Percentiles rank a stretch among this genome's conserved stretches.
Conservation (phyloP, 192 early-diverging fungal species). For the Kappamyces sp. region DNA sequence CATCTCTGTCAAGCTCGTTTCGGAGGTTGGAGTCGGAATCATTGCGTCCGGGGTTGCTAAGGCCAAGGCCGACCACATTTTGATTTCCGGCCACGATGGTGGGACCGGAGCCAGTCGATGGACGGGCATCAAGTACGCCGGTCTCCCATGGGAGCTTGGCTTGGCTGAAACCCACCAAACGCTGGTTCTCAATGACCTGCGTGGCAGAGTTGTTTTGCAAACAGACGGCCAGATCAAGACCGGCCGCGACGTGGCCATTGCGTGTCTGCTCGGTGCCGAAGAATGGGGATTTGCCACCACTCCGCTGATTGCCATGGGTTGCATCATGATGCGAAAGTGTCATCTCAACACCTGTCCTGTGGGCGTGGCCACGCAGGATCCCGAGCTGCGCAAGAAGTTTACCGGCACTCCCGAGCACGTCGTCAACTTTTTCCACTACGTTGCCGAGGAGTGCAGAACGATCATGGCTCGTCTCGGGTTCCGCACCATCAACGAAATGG, state of each 20-base stretch:
- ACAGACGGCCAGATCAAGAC: constrained; percentile 99
- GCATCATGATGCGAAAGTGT: constrained; percentile 90
- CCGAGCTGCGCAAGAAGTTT: constrained; percentile 88
- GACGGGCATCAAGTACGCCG: constrained; percentile 98
- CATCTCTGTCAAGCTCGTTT: constrained; percentile 95
- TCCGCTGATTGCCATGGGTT: constrained; percentile 95
- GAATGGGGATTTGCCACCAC: constrained; percentile 99
- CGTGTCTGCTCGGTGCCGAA: constrained; percentile 95
- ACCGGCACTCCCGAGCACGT: constrained; percentile 93
- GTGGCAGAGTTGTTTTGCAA: constrained; percentile 93
- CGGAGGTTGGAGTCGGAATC: constrained; percentile 95
- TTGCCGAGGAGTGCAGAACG: constrained; percentile 86
- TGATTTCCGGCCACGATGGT: constrained; percentile 93
- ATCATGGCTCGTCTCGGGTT: constrained; percentile 95
- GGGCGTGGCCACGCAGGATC: constrained; percentile 96
- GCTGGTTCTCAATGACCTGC: constrained; percentile 90
- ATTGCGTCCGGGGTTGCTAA: constrained; percentile 96
- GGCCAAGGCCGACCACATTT: constrained; percentile 93
- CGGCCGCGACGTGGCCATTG: constrained; percentile 93
- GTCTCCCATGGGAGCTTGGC: constrained; percentile 98
- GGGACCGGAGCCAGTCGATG: constrained; percentile 94
- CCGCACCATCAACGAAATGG: constrained; percentile 93
- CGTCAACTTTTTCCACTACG: constrained; percentile 97
- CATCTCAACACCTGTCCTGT: constrained; percentile 90
- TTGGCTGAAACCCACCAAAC: constrained; percentile 99